phyloP scores from a whole-genome alignment of 768 basidiomycete species.

The Boletus edulis region DNA sequence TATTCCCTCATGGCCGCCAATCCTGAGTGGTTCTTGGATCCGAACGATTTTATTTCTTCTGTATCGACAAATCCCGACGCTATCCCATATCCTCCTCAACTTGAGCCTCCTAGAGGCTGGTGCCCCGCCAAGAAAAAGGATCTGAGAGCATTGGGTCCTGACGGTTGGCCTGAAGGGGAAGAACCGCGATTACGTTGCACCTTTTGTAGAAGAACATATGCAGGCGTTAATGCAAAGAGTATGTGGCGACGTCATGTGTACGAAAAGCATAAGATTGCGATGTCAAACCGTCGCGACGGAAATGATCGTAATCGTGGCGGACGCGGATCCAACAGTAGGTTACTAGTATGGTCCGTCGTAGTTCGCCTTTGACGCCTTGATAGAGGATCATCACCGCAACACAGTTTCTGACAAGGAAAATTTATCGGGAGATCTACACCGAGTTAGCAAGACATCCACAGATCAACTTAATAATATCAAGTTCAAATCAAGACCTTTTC shows the following conservation, averaged over 20 bases:
- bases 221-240: constrained; percentile 85
- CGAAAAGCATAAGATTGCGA: constrained; percentile 88
- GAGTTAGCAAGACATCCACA: constrained; percentile 24
- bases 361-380: constrained; percentile 19
- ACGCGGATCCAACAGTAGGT: constrained; percentile 64
- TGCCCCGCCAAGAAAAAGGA: constrained; percentile 85
- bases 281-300: constrained; percentile 80
- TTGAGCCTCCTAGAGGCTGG: constrained; percentile 85
- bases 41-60: constrained; percentile 57
- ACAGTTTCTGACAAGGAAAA: constrained; percentile 32
- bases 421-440: constrained; percentile 29
- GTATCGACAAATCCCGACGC: constrained; percentile 46
- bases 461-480: constrained; percentile 17
- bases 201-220: constrained; percentile 80
- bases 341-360: neutral
- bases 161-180: constrained; percentile 78
- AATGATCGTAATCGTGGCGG: constrained; percentile 58
- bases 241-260: constrained; percentile 91
- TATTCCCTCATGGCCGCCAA: constrained; percentile 74
- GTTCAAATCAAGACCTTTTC: constrained; percentile 21
- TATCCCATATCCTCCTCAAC: constrained; percentile 70
- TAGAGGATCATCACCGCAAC: constrained; percentile 66
- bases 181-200: constrained; percentile 80
- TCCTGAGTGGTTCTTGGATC: constrained; percentile 76
- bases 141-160: constrained; percentile 61